These are phyloP conservation scores for Mikania micrantha DNA, from an alignment of 129 eudicot species.

Conservation along the genomic window DNA sequence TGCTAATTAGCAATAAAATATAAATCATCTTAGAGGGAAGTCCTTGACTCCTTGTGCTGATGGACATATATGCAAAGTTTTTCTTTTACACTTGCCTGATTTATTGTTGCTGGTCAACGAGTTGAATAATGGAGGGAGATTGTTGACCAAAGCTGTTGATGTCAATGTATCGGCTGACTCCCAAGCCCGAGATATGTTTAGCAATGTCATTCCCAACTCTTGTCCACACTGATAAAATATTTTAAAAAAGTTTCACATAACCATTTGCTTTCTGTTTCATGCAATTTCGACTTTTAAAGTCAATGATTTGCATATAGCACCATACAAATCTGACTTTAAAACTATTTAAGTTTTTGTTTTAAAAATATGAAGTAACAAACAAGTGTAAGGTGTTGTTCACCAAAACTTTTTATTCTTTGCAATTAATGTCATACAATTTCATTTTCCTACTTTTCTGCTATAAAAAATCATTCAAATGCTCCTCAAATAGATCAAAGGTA, in stretches of 20 bases:
- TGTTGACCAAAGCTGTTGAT: conserved; percentile 51
- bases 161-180: conserved; percentile 78
- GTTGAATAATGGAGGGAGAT: conserved; percentile 49
- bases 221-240: conserved; percentile 66
- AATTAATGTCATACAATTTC: too few relatives aligned
- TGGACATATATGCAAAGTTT: conserved; percentile 6
- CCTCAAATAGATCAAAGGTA: not conserved
- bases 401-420: not conserved
- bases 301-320: not conserved
- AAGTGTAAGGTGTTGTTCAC: not conserved
- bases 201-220: conserved; percentile 72
- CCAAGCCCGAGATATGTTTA: conserved; percentile 85
- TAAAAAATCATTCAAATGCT: not conserved
- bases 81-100: conserved; percentile 58
- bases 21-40: conserved; percentile 15
- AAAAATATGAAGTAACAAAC: not conserved
- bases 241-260: not conserved
- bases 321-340: not conserved
- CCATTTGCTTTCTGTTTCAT: not conserved
- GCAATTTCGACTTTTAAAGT: conserved; percentile 7
- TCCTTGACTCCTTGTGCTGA: not conserved
- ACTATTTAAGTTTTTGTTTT: not conserved
- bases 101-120: conserved; percentile 43
- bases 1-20: conserved; percentile 50
- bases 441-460: not conserved